Percentiles rank a stretch among this genome's conserved stretches.
These are phyloP conservation scores for Bidens hawaiensis DNA, from an alignment of 140 eudicot species.

Conservation along the genomic window DNA sequence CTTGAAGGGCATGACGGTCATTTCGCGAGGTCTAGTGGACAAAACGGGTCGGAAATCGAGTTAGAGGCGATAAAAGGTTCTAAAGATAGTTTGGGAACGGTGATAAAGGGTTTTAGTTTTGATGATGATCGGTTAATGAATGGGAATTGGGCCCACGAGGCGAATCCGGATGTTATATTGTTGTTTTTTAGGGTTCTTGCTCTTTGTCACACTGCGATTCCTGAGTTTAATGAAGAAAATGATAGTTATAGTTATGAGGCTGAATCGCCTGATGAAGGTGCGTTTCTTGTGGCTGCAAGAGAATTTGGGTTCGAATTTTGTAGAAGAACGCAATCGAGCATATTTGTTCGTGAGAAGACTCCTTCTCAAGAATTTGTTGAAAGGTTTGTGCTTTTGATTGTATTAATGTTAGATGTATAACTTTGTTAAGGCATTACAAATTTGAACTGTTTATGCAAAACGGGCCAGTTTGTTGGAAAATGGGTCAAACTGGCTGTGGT, in stretches of 20 bases:
- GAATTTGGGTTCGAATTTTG: conserved; percentile 91
- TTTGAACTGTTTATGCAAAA: too few relatives aligned
- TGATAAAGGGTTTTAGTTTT: conserved; percentile 73
- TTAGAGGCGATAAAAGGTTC: conserved; percentile 47
- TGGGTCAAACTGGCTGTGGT: too few relatives aligned
- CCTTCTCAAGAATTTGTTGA: conserved; percentile 57
- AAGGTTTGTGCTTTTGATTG: conserved; percentile 39
- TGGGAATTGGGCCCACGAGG: conserved; percentile 72
- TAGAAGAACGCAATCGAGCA: conserved; percentile 76
- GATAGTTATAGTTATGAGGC: conserved; percentile 71
- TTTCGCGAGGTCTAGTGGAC: conserved; percentile 21
- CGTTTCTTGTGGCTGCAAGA: conserved; percentile 95
- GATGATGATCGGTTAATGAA: conserved; percentile 76
- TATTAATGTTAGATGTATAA: conserved; percentile 11
- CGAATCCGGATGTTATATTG: conserved; percentile 50
- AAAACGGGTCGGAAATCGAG: conserved; percentile 51
- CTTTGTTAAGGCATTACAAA: too few relatives aligned
- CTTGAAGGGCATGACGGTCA: conserved; percentile 47
- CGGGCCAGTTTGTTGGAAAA: too few relatives aligned
- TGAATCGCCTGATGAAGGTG: conserved; percentile 95
- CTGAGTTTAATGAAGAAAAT: conserved; percentile 77
- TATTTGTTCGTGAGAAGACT: conserved; percentile 72
- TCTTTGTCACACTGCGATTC: conserved; percentile 90
- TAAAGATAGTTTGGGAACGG: conserved; percentile 29
- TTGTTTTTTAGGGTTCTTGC: conserved; percentile 79